Conservation (phyloP, 345 rosid genomes). For the Citrus sp. region DNA sequence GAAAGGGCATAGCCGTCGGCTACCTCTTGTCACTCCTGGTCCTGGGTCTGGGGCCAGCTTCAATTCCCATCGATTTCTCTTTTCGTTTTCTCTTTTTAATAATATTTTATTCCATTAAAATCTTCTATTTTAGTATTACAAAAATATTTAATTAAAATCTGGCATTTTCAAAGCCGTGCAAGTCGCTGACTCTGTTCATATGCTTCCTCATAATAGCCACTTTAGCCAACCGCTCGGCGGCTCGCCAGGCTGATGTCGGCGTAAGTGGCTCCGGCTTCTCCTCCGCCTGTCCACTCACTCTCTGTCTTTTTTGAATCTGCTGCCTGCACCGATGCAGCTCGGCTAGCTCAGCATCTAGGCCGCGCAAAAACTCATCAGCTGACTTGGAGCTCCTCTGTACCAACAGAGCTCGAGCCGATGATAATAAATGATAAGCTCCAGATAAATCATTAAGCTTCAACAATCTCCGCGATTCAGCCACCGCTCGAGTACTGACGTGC, state of each 20-base stretch:
- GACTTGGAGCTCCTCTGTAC: constrained; percentile 42
- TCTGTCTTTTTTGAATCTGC: constrained; percentile 17
- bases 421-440: constrained; percentile 57
- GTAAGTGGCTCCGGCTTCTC: constrained; percentile 67
- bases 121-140: constrained; percentile 29
- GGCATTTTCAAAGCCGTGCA: constrained; percentile 96
- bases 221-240: constrained; percentile 89
- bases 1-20: constrained; percentile 37
- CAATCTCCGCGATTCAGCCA: constrained; percentile 71
- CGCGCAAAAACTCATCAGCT: constrained; percentile 44
- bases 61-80: neutral
- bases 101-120: neutral
- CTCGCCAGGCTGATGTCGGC: constrained; percentile 92
- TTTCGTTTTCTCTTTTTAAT: neutral
- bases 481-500: constrained; percentile 71
- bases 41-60: constrained; percentile 2
- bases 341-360: constrained; percentile 63
- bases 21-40: constrained; percentile 27
- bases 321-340: constrained; percentile 46
- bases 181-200: constrained; percentile 88
- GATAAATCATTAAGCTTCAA: constrained; percentile 47
- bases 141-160: constrained; percentile 42
- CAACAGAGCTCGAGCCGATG: constrained; percentile 72
- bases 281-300: constrained; percentile 21
- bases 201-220: constrained; percentile 86